A percentile compares a stretch with the other conserved stretches of the same genome.
These are phyloP conservation scores for Coprinopsis strossmayeri DNA, from an alignment of 768 basidiomycete genomes.

Conservation along the genomic window DNA sequence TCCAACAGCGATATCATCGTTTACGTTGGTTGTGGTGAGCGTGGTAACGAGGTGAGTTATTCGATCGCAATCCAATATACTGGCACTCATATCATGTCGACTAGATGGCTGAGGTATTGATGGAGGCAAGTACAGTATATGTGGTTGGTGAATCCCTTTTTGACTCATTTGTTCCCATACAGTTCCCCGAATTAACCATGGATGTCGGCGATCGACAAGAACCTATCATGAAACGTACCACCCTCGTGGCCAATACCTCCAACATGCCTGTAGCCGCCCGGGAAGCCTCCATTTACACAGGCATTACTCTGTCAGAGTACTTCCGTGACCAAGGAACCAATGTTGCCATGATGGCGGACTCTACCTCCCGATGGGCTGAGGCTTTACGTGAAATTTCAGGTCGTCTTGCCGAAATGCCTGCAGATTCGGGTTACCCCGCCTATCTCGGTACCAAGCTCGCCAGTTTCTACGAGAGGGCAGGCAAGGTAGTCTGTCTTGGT, in stretches of 20 bases:
- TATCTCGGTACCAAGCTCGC: constrained; percentile 95
- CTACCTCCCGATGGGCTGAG: constrained; percentile 98
- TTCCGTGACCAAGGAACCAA: constrained; percentile 99
- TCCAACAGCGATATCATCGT: constrained; percentile 99
- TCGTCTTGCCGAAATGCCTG: constrained; percentile 99
- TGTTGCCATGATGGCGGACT: constrained; percentile 99
- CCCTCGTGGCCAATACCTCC: constrained; percentile 97
- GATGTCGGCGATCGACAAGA: constrained; percentile 90
- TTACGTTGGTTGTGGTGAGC: constrained; percentile 98
- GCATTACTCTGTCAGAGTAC: constrained; percentile 98
- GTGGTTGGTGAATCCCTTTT: constrained; percentile 21
- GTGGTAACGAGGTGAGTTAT: constrained; percentile 80
- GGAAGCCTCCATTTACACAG: constrained; percentile 99
- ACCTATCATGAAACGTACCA: constrained; percentile 99
- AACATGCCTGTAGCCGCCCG: constrained; percentile 99
- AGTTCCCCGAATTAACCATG: constrained; percentile 91
- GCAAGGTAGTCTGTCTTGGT: constrained; percentile 90
- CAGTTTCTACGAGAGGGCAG: constrained; percentile 97
- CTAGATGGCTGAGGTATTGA: constrained; percentile 96
- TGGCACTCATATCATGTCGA: constrained; percentile 1
- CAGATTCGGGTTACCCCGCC: constrained; percentile 98
- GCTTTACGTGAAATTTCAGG: constrained; percentile 99
- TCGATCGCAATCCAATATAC: background rate
- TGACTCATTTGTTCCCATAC: background rate
- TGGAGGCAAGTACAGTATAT: constrained; percentile 57